A percentile compares a stretch with the other conserved stretches of the same genome.
phyloP scores from a whole-genome alignment of 257 asterid species.

The Cruciata laevipes region DNA sequence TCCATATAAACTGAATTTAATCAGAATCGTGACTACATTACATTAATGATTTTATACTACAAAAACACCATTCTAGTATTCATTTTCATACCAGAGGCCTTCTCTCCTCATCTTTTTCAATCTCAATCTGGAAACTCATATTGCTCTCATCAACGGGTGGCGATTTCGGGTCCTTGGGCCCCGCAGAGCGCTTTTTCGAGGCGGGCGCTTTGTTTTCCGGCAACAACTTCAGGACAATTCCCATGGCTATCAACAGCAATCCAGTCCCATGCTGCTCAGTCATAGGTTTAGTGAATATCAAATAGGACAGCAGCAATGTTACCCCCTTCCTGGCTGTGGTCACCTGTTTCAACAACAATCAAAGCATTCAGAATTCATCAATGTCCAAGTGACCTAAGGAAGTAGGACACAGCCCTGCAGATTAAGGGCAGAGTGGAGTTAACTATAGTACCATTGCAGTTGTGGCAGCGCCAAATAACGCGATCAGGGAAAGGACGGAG shows the following conservation, averaged over 20 bases:
- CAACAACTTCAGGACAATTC: slow-evolving; percentile 72
- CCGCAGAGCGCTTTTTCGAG: slow-evolving; percentile 18
- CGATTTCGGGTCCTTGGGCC: background rate
- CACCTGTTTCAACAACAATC: slow-evolving; percentile 29
- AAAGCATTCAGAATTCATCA: slow-evolving; percentile 1
- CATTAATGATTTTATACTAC: background rate
- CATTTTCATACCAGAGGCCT: slow-evolving; percentile 54
- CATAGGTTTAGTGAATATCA: slow-evolving; percentile 87
- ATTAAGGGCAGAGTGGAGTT: background rate
- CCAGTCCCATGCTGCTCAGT: slow-evolving; percentile 82
- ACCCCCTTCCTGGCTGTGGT: slow-evolving; percentile 96
- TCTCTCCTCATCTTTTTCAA: slow-evolving; percentile 56
- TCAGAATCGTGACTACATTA: slow-evolving; percentile 5
- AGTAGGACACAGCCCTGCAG: background rate
- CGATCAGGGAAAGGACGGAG: slow-evolving; percentile 89
- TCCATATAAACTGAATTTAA: background rate
- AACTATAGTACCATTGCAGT: slow-evolving; percentile 69
- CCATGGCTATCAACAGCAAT: slow-evolving; percentile 63
- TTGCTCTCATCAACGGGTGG: slow-evolving; percentile 24
- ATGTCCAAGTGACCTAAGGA: background rate
- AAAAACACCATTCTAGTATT: background rate
- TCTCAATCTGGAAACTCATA: slow-evolving; percentile 31
- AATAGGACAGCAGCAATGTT: slow-evolving; percentile 63
- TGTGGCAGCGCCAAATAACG: slow-evolving; percentile 88
- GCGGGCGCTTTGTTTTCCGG: slow-evolving; percentile 49